A percentile compares a stretch with the other conserved stretches of the same genome.
Evolutionary conservation across 495 filamentous ascomycete genomes (phyloP).

Genomic region (Clohesyomyces aquaticus): DNA sequence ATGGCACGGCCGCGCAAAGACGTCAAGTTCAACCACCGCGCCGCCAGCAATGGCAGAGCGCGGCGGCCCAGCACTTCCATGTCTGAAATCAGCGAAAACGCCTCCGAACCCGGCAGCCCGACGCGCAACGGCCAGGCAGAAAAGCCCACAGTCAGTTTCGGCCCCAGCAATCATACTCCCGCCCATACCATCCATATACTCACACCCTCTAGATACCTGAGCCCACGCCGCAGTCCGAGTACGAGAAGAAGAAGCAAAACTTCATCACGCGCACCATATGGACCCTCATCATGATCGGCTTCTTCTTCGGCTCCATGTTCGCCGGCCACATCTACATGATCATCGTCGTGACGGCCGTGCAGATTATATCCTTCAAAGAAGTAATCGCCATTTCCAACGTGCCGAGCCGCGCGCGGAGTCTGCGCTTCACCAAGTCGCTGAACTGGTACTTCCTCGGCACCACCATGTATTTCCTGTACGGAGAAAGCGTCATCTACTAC

Average conservation of each 20-base stretch:
- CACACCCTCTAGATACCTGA: conserved; percentile 19
- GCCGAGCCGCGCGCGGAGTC: conserved; percentile 83
- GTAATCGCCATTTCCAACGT: conserved; percentile 98
- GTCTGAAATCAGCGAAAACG: conserved; percentile 79
- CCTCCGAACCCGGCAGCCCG: conserved; percentile 64
- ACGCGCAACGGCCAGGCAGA: conserved; percentile 55
- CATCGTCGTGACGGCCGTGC: conserved; percentile 84
- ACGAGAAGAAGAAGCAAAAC: conserved; percentile 97
- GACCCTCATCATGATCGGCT: conserved; percentile 95
- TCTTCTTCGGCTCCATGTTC: conserved; percentile 89
- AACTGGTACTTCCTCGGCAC: conserved; percentile 99
- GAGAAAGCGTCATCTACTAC: conserved; percentile 99
- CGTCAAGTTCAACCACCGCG: conserved; percentile 79
- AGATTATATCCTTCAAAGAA: conserved; percentile 98
- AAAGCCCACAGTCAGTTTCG: conserved; percentile 45
- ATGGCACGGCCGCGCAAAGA: conserved; percentile 79
- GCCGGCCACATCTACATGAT: conserved; percentile 97
- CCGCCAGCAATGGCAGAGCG: conserved; percentile 55
- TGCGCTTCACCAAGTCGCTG: conserved; percentile 90
- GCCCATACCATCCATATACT: conserved; percentile 1
- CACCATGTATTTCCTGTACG: conserved; percentile 98
- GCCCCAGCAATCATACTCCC: neutral
- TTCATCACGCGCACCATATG: conserved; percentile 98
- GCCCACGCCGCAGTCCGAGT: conserved; percentile 60
- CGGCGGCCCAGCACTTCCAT: conserved; percentile 67